Conservation (phyloP, 1,284 basidiomycete genomes). For the Ceratobasidium sp. region DNA sequence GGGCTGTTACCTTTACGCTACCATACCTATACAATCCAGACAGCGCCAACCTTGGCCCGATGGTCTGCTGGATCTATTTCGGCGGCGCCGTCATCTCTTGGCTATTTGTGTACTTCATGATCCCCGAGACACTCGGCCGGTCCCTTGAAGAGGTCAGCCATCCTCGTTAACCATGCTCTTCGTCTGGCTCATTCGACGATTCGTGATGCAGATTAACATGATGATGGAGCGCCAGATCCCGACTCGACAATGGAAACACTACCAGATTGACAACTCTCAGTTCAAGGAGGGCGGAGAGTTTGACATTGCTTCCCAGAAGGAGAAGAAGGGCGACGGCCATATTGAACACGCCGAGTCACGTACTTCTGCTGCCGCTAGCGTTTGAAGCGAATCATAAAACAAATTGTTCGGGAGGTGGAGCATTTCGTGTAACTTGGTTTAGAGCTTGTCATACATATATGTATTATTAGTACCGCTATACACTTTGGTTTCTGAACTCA, state of each 20-base stretch:
- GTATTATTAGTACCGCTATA: slow-evolving; percentile 31
- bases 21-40: slow-evolving; percentile 57
- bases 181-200: slow-evolving; percentile 51
- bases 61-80: slow-evolving; percentile 60
- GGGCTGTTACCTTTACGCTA: slow-evolving; percentile 61
- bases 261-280: slow-evolving; percentile 56
- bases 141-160: slow-evolving; percentile 57
- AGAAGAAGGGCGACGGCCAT: slow-evolving; percentile 54
- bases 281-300: slow-evolving; percentile 38
- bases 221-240: slow-evolving; percentile 55
- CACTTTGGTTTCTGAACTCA: not conserved
- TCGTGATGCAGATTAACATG: slow-evolving; percentile 48
- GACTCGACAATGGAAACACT: slow-evolving; percentile 56
- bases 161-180: not conserved
- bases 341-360: slow-evolving; percentile 49
- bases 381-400: not conserved
- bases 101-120: slow-evolving; percentile 62
- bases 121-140: slow-evolving; percentile 58
- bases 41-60: slow-evolving; percentile 59
- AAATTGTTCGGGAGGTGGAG: not conserved
- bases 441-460: not conserved
- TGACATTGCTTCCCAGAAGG: slow-evolving; percentile 51
- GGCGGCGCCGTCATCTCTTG: slow-evolving; percentile 57
- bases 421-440: not conserved
- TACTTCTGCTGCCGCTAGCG: not conserved